phyloP scores from a whole-genome alignment of 1,139 yeast species.

The Zygosaccharomyces sapae region DNA sequence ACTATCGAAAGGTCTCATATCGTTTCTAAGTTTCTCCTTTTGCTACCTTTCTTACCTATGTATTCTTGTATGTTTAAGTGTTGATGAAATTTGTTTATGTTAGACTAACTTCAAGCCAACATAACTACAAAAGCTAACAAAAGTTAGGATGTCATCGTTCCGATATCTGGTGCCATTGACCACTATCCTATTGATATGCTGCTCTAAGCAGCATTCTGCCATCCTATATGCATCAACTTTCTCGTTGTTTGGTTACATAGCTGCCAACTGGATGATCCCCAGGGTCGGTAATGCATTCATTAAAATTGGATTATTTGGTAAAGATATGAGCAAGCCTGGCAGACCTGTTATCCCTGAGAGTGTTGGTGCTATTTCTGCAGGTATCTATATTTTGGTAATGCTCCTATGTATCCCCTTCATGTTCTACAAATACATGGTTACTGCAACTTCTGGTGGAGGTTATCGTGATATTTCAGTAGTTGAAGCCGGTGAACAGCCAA shows the following conservation, averaged over 20 bases:
- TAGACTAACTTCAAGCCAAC: not conserved
- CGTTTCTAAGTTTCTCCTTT: too few species aligned
- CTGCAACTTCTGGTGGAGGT: slow-evolving; percentile 54
- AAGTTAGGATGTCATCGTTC: slow-evolving; percentile 8
- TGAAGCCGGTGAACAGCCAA: slow-evolving; percentile 13
- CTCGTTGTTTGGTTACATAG: slow-evolving; percentile 59
- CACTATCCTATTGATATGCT: slow-evolving; percentile 16
- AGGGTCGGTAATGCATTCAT: slow-evolving; percentile 61
- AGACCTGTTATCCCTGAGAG: slow-evolving; percentile 81
- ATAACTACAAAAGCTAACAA: not conserved
- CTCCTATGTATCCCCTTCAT: slow-evolving; percentile 83
- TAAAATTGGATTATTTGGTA: slow-evolving; percentile 75
- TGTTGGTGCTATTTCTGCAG: slow-evolving; percentile 83
- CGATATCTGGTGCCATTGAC: slow-evolving; percentile 13
- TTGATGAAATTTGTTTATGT: not conserved
- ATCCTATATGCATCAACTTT: slow-evolving; percentile 56
- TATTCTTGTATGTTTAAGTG: not conserved
- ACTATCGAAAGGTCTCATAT: slow-evolving; percentile 67
- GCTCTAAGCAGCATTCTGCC: slow-evolving; percentile 27
- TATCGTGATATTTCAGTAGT: slow-evolving; percentile 40
- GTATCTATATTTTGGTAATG: slow-evolving; percentile 76
- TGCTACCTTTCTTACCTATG: not conserved
- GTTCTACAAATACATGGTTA: slow-evolving; percentile 73
- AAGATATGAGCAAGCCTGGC: slow-evolving; percentile 67
- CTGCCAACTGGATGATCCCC: slow-evolving; percentile 63